Evolutionary conservation across 768 basidiomycete genomes (phyloP).

Genomic region (Agaricus blazei): DNA sequence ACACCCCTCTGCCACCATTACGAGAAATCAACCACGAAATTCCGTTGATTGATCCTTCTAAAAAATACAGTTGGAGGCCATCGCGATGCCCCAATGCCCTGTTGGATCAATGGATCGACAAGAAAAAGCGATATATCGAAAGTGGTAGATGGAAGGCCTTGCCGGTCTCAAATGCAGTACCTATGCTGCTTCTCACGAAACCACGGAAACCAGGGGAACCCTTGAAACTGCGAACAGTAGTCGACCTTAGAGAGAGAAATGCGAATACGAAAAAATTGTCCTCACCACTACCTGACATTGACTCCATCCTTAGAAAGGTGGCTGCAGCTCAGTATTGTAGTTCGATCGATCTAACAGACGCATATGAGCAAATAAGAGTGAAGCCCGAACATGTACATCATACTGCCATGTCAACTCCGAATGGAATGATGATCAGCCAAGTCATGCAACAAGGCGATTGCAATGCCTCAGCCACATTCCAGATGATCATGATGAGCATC

Average conservation of each 20-base stretch:
- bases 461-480: constrained; percentile 28
- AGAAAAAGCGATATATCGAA: constrained; percentile 22
- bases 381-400: constrained; percentile 19
- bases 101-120: constrained; percentile 22
- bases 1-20: constrained; percentile 26
- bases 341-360: constrained; percentile 31
- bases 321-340: constrained; percentile 23
- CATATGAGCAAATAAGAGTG: constrained; percentile 37
- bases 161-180: constrained; percentile 21
- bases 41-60: constrained; percentile 28
- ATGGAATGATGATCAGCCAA: constrained; percentile 29
- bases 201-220: constrained; percentile 17
- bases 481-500: constrained; percentile 24
- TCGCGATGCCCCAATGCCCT: constrained; percentile 34
- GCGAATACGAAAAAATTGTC: constrained; percentile 31
- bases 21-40: constrained; percentile 33
- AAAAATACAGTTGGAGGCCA: constrained; percentile 26
- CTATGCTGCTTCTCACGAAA: constrained; percentile 30
- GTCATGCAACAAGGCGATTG: constrained; percentile 26
- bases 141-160: constrained; percentile 21
- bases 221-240: constrained; percentile 22
- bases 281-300: constrained; percentile 35
- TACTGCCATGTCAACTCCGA: constrained; percentile 24
- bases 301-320: constrained; percentile 28
- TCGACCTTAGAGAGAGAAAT: constrained; percentile 32